Conservation (phyloP, 2,329 filamentous ascomycete genomes). For the Anthostomella pinea region DNA sequence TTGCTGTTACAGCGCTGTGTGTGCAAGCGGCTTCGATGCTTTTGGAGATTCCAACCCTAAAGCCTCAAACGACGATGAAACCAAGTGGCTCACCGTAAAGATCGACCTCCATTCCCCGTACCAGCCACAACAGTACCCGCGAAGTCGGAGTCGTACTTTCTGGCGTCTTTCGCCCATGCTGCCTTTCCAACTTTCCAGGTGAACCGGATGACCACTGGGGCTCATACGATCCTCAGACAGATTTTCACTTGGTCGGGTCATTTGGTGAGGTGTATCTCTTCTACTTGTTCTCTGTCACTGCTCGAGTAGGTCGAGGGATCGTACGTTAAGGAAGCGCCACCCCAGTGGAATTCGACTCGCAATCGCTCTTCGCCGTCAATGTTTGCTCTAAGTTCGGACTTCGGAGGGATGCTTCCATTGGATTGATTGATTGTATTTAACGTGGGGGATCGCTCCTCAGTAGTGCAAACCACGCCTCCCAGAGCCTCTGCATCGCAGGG, state of each 20-base stretch:
- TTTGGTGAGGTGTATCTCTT: conserved; percentile 33
- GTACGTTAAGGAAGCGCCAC: conserved; percentile 47
- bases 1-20: too few relatives aligned
- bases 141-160: conserved; percentile 37
- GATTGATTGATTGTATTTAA: too few relatives aligned
- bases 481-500: too few relatives aligned
- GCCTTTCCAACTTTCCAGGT: conserved; percentile 41
- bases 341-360: conserved; percentile 44
- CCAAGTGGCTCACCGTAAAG: conserved; percentile 30
- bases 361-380: conserved; percentile 38
- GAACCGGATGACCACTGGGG: conserved; percentile 46
- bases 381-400: too few relatives aligned
- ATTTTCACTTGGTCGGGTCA: conserved; percentile 42
- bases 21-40: too few relatives aligned
- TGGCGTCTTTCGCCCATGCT: conserved; percentile 32
- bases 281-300: conserved; percentile 29
- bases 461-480: too few relatives aligned
- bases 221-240: conserved; percentile 39
- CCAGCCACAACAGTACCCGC: conserved; percentile 35
- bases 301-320: conserved; percentile 37
- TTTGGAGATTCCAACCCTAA: too few relatives aligned
- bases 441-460: too few relatives aligned
- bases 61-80: conserved; percentile 13
- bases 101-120: conserved; percentile 36
- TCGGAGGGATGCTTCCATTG: too few relatives aligned